Percentiles rank a stretch among this genome's conserved stretches.
Conservation (phyloP, 805 yeast species). For the Ogataea angusta region DNA sequence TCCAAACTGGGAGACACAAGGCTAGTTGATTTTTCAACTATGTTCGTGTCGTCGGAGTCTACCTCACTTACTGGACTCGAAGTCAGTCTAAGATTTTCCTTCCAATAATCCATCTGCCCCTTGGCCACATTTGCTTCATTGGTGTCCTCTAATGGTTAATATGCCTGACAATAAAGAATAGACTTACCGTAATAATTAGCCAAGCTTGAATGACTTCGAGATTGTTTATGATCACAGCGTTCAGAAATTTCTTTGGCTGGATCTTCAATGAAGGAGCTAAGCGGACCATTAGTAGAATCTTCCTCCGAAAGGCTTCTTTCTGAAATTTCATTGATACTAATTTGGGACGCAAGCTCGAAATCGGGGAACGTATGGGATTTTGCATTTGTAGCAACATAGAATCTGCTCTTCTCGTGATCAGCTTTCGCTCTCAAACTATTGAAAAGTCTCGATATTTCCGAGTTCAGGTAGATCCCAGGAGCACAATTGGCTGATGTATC, state of each 20-base stretch:
- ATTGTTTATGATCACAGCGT: constrained; percentile 2
- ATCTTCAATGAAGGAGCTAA: constrained; percentile 22
- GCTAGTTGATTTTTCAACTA: constrained; percentile 6
- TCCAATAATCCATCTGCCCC: constrained; percentile 6
- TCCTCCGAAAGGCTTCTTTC: neutral
- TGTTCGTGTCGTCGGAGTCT: constrained; percentile 10
- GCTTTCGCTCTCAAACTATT: constrained; percentile 8
- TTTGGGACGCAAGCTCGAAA: constrained; percentile 14
- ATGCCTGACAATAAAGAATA: neutral
- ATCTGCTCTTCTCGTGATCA: constrained; percentile 15
- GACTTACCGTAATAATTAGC: too few species aligned
- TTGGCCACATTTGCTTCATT: neutral
- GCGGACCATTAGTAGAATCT: constrained; percentile 6
- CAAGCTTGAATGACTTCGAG: constrained; percentile 8
- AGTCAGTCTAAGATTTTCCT: neutral
- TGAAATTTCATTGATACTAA: constrained; percentile 4
- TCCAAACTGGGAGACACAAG: constrained; percentile 9
- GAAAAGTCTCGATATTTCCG: constrained; percentile 19
- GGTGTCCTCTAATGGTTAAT: neutral
- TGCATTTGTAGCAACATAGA: constrained; percentile 12
- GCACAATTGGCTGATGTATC: constrained; percentile 7
- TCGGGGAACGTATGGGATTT: constrained; percentile 17
- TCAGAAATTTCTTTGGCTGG: constrained; percentile 2
- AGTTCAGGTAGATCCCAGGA: constrained; percentile 20
- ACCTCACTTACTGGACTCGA: constrained; percentile 7